These are phyloP conservation scores for Chlorella sp. DNA, from an alignment of 139 green algal species.

Conservation along the genomic window DNA sequence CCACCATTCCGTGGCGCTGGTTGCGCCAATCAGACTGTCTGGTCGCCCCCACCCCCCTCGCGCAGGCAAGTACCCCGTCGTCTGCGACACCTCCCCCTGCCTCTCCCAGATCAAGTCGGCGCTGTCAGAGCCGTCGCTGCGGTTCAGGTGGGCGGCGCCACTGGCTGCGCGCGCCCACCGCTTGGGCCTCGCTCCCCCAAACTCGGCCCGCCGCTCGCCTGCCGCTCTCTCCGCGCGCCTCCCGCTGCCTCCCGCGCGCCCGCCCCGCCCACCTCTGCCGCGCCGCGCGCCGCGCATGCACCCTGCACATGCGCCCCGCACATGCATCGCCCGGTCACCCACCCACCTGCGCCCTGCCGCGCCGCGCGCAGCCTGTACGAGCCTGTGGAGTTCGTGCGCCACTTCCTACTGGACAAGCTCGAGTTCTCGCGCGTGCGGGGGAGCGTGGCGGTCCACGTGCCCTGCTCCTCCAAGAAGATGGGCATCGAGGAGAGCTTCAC, in stretches of 20 bases:
- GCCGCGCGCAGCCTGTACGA: slow-evolving; percentile 94
- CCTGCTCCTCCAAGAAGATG: slow-evolving; percentile 98
- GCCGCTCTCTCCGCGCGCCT: neutral
- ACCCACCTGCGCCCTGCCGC: too few relatives aligned
- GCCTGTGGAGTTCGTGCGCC: slow-evolving; percentile 93
- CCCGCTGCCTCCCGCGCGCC: neutral
- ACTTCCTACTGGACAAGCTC: slow-evolving; percentile 94
- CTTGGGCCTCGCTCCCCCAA: too few relatives aligned
- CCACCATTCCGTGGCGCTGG: too few relatives aligned
- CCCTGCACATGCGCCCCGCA: too few relatives aligned
- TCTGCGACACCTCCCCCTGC: slow-evolving; percentile 94
- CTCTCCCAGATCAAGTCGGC: slow-evolving; percentile 81
- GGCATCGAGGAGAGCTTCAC: slow-evolving; percentile 88
- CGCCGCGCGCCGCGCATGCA: neutral
- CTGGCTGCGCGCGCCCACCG: too few relatives aligned
- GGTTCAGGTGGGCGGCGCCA: too few relatives aligned
- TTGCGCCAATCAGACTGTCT: neutral
- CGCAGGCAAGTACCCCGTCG: slow-evolving; percentile 91
- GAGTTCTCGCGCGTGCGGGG: slow-evolving; percentile 85
- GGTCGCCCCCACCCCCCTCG: neutral
- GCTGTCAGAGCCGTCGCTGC: slow-evolving; percentile 72
- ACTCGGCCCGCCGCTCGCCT: neutral
- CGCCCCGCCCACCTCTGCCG: neutral
- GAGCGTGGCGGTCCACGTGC: slow-evolving; percentile 91
- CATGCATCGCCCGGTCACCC: too few relatives aligned